Evolutionary conservation across 345 rosid genomes (phyloP), one percentile per base, ranked within the genome.

Genomic region (Boechera stricta): DNA sequence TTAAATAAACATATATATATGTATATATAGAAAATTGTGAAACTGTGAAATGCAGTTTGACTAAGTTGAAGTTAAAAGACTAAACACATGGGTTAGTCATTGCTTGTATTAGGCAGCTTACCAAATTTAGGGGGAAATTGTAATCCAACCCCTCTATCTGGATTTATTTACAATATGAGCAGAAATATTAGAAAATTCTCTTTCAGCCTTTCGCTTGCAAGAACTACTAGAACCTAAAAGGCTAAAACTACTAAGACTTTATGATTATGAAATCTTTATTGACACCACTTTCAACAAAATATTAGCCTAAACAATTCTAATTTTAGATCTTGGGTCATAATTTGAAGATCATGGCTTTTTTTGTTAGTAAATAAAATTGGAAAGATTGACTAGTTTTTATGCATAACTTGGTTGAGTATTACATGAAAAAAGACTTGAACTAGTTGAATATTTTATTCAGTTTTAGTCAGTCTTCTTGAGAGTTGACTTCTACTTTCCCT

Each of bases 401-500:
- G 16, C 66, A 66, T 47, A 47, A 15, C 13, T n/a, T 56, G 10
- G 39, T 47, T n/a, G 39, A 35, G 28, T 7, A 21, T 47, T 7
- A 35, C 35, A 42, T 67, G 52, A 47, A 57, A 28, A 13, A 56
- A 65, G 41, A 35, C 51, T 16, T 74, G n/a, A 47, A 57, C 60
- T 48, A 75, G 73, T 58, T 75, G 78, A 13, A 41, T 24, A 75
- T 67, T 57, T 32, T 21, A n/a, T 33, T 47, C 59, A 21, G 24
- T 21, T 21, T 21, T 21, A 21, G 24, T 21, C 24, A 75, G 10
- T 75, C 42, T 56, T 66, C 38, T 44, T 56, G 42, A 24, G 16
- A 47, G 78, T 75, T 66, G 53, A 57, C 61, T n/a, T n/a, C 38
- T 35, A 74, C 26, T 55, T 65, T 55, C 60, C 33, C 18, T 57